phyloP scores from a whole-genome alignment of 2,329 filamentous ascomycete genomes.

The Paraphaeosphaeria minitans region DNA sequence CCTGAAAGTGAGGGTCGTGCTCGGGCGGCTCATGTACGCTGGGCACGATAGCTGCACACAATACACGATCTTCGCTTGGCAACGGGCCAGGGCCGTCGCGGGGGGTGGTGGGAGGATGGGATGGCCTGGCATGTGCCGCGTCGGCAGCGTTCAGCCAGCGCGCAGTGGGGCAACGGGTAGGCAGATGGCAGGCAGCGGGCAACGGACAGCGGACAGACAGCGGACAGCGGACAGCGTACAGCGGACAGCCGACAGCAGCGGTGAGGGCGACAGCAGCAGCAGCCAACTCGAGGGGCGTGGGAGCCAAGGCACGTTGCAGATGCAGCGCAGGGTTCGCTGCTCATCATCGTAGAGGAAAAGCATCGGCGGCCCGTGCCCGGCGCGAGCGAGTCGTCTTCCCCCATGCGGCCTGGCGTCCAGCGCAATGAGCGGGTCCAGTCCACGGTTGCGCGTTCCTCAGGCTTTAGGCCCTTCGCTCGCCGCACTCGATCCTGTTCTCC shows the following conservation, averaged over 20 bases:
- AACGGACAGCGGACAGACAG: not conserved
- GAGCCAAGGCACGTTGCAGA: constrained; percentile 14
- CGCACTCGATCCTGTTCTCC: constrained; percentile 29
- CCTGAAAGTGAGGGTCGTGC: constrained; percentile 25
- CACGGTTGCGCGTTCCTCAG: not conserved
- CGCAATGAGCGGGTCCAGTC: constrained; percentile 7
- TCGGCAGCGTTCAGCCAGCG: too few relatives aligned
- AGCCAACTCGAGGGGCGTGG: too few relatives aligned
- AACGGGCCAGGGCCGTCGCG: constrained; percentile 21
- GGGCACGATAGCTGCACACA: constrained; percentile 30
- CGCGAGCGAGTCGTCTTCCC: not conserved
- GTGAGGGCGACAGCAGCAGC: not conserved
- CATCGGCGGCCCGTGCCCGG: constrained; percentile 10
- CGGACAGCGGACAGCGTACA: not conserved
- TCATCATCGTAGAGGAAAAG: constrained; percentile 10
- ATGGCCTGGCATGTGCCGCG: constrained; percentile 4
- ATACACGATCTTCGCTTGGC: constrained; percentile 34
- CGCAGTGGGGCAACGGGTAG: too few relatives aligned
- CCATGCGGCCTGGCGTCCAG: constrained; percentile 1
- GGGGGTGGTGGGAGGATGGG: not conserved
- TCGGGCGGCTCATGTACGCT: constrained; percentile 17
- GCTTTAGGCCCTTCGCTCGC: constrained; percentile 12
- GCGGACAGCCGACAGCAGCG: not conserved
- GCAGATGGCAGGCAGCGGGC: not conserved
- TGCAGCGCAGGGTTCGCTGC: constrained; percentile 12